Evolutionary conservation across 768 basidiomycete species (phyloP).

Genomic region (Calocera viscosa): DNA sequence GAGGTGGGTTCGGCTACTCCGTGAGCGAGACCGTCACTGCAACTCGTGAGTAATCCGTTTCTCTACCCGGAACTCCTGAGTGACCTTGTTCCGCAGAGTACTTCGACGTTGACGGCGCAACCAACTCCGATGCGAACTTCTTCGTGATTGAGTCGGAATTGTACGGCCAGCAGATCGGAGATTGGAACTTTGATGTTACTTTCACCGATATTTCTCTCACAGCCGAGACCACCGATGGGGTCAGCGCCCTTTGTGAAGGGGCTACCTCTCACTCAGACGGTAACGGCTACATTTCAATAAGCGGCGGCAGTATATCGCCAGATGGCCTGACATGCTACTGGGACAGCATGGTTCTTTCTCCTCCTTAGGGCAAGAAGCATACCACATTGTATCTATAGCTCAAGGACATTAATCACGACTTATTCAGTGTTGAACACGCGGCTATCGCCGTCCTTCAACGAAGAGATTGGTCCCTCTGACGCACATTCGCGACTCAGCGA

Average conservation of each 20-base stretch:
- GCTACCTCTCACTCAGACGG: conserved; percentile 9
- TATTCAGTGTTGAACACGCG: too few species aligned
- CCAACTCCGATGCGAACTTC: conserved; percentile 9
- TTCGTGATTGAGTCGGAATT: conserved; percentile 9
- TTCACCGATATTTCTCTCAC: conserved; percentile 6
- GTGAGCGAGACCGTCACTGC: neutral
- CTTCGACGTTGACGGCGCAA: neutral
- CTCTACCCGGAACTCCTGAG: neutral
- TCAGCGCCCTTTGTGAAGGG: neutral
- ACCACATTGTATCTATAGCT: too few species aligned
- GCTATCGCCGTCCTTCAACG: too few species aligned
- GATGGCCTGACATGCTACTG: conserved; percentile 6
- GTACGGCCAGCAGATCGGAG: neutral
- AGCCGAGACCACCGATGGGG: neutral
- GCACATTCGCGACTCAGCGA: too few species aligned
- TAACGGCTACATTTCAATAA: conserved; percentile 1
- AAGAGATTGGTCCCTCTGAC: too few species aligned
- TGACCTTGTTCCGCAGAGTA: conserved; percentile 1
- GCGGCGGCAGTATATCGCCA: neutral
- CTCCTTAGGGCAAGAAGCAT: neutral
- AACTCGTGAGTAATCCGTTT: neutral
- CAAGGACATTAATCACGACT: too few species aligned
- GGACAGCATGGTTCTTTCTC: conserved; percentile 1
- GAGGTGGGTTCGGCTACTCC: neutral
- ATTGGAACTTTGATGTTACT: conserved; percentile 9